A percentile compares a stretch with the other conserved stretches of the same genome.
Evolutionary conservation across 1,284 basidiomycete genomes (phyloP).

Genomic region (Fistulinella cinereoalba): DNA sequence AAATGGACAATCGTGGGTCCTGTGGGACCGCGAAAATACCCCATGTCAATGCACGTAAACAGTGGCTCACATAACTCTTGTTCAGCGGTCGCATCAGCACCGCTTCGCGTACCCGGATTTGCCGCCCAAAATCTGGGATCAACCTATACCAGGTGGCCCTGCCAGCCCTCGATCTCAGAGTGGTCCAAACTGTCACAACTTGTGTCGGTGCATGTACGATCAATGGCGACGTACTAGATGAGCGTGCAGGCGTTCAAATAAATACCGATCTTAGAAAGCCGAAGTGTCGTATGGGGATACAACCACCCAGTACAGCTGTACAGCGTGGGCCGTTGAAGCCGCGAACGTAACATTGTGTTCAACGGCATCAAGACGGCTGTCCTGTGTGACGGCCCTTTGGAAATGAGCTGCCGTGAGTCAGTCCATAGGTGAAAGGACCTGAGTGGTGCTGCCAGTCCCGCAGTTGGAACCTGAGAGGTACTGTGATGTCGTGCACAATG

Average conservation of each 20-base stretch:
- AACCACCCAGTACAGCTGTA: no score
- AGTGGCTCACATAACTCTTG: constrained; percentile 8
- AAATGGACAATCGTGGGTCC: constrained; percentile 5
- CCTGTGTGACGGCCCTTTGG: constrained; percentile 11
- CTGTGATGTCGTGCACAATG: no score
- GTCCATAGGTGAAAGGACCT: no score
- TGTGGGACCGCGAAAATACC: not conserved
- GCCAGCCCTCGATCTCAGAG: not conserved
- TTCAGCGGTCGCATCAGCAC: constrained; percentile 17
- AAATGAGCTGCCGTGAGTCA: not conserved
- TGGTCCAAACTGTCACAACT: no score
- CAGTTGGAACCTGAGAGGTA: no score
- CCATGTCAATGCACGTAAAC: constrained; percentile 1
- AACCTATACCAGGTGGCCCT: constrained; percentile 3
- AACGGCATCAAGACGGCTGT: constrained; percentile 10
- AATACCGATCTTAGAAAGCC: constrained; percentile 4
- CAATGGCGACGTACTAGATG: not conserved
- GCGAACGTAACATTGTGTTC: constrained; percentile 13
- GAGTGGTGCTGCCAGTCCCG: no score
- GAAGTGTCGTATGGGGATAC: not conserved
- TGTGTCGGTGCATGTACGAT: not conserved
- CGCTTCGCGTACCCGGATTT: constrained; percentile 16
- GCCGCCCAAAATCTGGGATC: constrained; percentile 21
- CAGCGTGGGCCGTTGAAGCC: constrained; percentile 1
- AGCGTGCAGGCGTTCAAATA: not conserved